A percentile compares a stretch with the other conserved stretches of the same genome.
phyloP scores from a whole-genome alignment of 306 rosid species.

The Nissolia schottii region DNA sequence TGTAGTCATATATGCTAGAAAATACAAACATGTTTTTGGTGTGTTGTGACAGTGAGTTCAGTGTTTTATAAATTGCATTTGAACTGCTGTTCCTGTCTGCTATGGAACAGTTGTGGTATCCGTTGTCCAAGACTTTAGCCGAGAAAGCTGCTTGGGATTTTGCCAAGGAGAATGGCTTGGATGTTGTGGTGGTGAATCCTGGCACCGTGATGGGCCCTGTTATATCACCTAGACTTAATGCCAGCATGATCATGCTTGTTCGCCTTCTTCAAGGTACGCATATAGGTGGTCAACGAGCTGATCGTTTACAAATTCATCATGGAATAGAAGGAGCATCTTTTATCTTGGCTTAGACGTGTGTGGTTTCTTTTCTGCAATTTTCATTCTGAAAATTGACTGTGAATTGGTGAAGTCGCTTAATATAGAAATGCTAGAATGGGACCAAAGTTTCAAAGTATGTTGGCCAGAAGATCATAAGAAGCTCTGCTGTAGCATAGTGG shows the following conservation, averaged over 20 bases:
- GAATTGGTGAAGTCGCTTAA: not conserved
- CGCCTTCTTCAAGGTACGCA: slow-evolving; percentile 75
- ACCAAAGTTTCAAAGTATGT: not conserved
- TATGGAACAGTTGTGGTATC: slow-evolving; percentile 73
- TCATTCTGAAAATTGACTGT: not conserved
- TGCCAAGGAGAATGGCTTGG: slow-evolving; percentile 71
- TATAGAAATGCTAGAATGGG: not conserved
- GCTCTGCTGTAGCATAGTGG: not conserved
- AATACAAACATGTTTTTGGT: not conserved
- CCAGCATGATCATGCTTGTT: slow-evolving; percentile 77
- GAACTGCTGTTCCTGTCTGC: no score
- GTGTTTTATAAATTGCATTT: not conserved
- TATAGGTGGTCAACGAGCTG: not conserved
- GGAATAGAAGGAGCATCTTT: not conserved
- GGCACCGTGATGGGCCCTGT: slow-evolving; percentile 89
- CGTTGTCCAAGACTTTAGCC: slow-evolving; percentile 76
- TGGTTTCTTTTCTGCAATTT: not conserved
- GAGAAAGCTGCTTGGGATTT: slow-evolving; percentile 93
- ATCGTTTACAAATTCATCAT: not conserved
- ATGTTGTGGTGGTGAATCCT: slow-evolving; percentile 88
- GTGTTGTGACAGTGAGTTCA: not conserved
- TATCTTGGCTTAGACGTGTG: not conserved
- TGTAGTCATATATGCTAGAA: no score
- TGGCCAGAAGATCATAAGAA: not conserved
- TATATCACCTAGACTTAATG: slow-evolving; percentile 71